These are phyloP conservation scores for Coniochaeta pulveracea DNA, from an alignment of 2,329 filamentous ascomycete genomes.

Conservation along the genomic window DNA sequence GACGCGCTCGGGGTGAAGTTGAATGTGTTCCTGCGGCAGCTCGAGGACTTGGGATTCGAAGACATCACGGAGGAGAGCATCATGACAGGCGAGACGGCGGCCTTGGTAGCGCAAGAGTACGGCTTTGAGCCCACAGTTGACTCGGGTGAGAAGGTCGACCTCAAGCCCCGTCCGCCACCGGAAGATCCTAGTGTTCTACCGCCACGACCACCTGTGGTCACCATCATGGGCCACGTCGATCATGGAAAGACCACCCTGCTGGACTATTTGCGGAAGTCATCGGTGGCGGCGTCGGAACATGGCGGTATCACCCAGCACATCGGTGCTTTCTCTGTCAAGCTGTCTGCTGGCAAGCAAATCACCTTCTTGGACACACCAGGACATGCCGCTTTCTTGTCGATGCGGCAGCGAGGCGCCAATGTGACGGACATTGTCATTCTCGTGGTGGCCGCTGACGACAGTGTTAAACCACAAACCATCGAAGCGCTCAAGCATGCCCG, in stretches of 20 bases:
- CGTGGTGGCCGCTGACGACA: slow-evolving; percentile 93
- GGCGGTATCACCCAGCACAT: slow-evolving; percentile 98
- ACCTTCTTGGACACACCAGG: slow-evolving; percentile 96
- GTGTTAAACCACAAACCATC: slow-evolving; percentile 92
- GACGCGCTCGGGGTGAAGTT: slow-evolving; percentile 60
- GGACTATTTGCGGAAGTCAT: slow-evolving; percentile 87
- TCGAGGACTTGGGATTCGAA: slow-evolving; percentile 83
- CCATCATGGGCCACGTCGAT: slow-evolving; percentile 98
- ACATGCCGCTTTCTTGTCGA: slow-evolving; percentile 88
- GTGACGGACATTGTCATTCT: slow-evolving; percentile 95
- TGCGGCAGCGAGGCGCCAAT: slow-evolving; percentile 90
- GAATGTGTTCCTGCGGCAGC: slow-evolving; percentile 59
- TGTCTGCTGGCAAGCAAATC: slow-evolving; percentile 79
- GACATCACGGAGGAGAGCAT: slow-evolving; percentile 73
- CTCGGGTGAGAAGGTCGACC: slow-evolving; percentile 52
- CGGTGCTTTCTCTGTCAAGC: slow-evolving; percentile 84
- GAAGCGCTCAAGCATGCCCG: slow-evolving; percentile 93
- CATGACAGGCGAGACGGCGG: slow-evolving; percentile 81
- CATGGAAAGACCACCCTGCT: slow-evolving; percentile 96
- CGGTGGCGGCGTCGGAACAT: slow-evolving; percentile 81
- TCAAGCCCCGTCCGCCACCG: slow-evolving; percentile 56
- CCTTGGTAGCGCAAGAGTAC: slow-evolving; percentile 83
- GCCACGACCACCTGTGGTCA: slow-evolving; percentile 79
- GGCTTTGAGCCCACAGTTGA: slow-evolving; percentile 80
- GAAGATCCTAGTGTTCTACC: slow-evolving; percentile 61